phyloP scores from a whole-genome alignment of 129 eudicot species.

The Cynara cardunculus region DNA sequence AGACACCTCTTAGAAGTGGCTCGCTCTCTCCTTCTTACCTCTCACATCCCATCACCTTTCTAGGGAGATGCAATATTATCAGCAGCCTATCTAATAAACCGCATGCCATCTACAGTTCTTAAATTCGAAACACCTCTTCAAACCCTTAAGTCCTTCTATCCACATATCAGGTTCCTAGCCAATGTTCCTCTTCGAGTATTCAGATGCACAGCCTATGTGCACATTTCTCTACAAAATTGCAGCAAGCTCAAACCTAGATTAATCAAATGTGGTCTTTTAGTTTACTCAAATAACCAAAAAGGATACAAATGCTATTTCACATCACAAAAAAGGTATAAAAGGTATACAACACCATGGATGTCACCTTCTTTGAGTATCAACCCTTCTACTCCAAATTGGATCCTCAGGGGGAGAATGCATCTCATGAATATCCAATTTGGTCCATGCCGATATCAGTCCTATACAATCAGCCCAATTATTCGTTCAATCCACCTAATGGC shows the following conservation, averaged over 20 bases:
- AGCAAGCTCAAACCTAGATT: background rate
- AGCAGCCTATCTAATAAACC: background rate
- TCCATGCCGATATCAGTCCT: background rate
- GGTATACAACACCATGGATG: background rate
- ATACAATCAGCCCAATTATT: background rate
- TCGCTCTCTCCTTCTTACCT: background rate
- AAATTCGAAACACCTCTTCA: background rate
- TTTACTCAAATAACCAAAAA: background rate
- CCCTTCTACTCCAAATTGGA: background rate
- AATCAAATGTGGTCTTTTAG: background rate
- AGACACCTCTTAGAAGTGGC: too few relatives aligned
- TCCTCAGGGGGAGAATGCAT: background rate
- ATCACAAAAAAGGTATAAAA: too few relatives aligned
- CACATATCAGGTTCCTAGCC: background rate
- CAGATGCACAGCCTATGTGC: background rate
- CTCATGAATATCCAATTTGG: background rate
- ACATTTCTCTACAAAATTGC: background rate
- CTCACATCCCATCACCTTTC: too few relatives aligned
- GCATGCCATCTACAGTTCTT: background rate
- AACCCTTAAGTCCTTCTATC: background rate
- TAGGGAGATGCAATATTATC: too few relatives aligned
- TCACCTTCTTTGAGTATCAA: background rate
- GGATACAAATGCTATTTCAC: background rate
- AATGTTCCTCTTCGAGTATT: background rate
- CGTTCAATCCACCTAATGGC: background rate